phyloP scores from a whole-genome alignment of 176 grass and related monocot genomes.

The Phragmites australis region DNA sequence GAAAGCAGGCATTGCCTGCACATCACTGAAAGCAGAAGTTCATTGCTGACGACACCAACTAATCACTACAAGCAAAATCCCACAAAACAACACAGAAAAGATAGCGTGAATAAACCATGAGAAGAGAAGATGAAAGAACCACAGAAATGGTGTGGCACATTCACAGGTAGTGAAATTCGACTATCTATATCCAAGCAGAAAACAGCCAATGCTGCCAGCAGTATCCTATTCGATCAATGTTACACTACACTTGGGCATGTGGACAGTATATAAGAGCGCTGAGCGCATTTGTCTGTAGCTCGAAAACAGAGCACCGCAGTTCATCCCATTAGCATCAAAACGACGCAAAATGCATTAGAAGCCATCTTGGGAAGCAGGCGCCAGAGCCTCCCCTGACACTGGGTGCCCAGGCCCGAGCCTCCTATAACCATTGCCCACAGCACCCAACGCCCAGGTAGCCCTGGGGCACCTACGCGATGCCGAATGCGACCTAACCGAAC shows the following conservation, averaged over 20 bases:
- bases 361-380: background rate
- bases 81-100: background rate
- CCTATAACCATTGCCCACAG: background rate
- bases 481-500: background rate
- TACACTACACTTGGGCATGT: background rate
- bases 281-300: background rate
- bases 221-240: background rate
- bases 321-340: background rate
- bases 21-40: background rate
- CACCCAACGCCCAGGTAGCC: background rate
- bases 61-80: background rate
- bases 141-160: background rate
- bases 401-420: background rate
- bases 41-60: background rate
- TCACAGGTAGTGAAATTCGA: background rate
- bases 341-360: background rate
- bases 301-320: background rate
- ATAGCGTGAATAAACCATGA: background rate
- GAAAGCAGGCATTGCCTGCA: conserved; percentile 23
- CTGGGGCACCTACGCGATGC: background rate
- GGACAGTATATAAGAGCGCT: background rate
- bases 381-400: background rate
- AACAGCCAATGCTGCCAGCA: background rate
- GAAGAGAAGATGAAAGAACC: background rate
- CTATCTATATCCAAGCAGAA: background rate